Conservation (phyloP, 441 rosid species). For the Populus tomentosa region DNA sequence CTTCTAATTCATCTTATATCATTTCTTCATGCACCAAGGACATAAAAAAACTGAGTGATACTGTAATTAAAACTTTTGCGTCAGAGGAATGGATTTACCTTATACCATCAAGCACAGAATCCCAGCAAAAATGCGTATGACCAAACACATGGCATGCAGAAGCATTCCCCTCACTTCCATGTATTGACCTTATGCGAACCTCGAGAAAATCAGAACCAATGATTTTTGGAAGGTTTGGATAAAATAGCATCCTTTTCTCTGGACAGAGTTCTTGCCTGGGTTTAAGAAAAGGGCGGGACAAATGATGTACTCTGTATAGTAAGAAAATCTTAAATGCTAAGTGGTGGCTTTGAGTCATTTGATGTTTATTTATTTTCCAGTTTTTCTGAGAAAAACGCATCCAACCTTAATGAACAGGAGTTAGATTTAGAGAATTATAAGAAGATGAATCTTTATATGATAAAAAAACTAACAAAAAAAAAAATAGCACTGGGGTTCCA, state of each 20-base stretch:
- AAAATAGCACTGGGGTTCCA: background rate
- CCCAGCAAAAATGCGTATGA: constrained; percentile 79
- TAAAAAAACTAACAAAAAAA: background rate
- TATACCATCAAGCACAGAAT: constrained; percentile 57
- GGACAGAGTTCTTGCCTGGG: constrained; percentile 73
- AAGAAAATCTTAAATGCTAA: background rate
- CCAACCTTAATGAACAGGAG: background rate
- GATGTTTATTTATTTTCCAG: background rate
- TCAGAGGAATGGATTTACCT: constrained; percentile 29
- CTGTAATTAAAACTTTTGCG: background rate
- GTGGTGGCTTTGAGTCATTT: background rate
- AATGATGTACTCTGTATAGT: constrained; percentile 3
- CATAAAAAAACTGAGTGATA: background rate
- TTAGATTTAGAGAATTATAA: background rate
- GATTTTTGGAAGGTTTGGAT: constrained; percentile 64
- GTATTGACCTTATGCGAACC: constrained; percentile 52
- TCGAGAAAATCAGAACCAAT: constrained; percentile 63
- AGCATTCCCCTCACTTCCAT: constrained; percentile 27
- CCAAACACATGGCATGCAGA: constrained; percentile 61
- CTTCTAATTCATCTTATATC: background rate
- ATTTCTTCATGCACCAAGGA: background rate
- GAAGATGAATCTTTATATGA: too few species aligned
- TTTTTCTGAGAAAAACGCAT: background rate
- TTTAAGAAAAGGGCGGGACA: background rate
- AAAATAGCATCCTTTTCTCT: constrained; percentile 67